Evolutionary conservation across 805 yeast genomes (phyloP), one percentile per base, ranked within the genome.

Genomic region (Saturnispora serradocipensis): DNA sequence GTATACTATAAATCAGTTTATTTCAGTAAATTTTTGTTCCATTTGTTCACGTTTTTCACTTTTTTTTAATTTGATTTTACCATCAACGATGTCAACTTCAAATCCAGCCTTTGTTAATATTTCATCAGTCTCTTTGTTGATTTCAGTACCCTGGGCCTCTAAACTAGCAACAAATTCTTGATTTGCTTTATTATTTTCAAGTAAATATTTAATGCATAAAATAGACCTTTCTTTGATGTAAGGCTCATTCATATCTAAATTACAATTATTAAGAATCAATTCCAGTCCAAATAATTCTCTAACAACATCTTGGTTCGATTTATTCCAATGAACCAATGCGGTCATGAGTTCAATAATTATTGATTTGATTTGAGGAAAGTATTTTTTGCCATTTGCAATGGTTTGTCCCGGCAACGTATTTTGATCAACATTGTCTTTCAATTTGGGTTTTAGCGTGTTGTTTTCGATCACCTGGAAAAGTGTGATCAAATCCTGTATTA

Each of bases 161-260:
- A 91, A 65, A 36, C 74, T 67, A 0, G 86, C 81, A 0, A 91
- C 89, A 63, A 89, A 80, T 1, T 75, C 72, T 66, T 91, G 97
- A 64, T 91, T 93, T 45, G 70, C 72, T 4, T 57, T 60, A 59
- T 93, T 93, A 9, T 76, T 72, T 24, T 78, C 76, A 15, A 91
- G 67, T 32, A 89, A 66, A 54, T 81, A 82, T 59, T 83, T 78
- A 28, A 93, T 63, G 61, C 97, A 88, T 6, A 91, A 68, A 34
- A 93, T 86, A 1, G 95, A 77, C 54, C 91, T 71, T 61, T 91
- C 99, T 57, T 88, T 84, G 52, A 86, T 83, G 59, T 76, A 91
- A 0, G 97, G 98, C 64, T 93, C 95, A 62, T 86, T 81, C 44
- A 82, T 83, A 64, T 91, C 98, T 48, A 93, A 81, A 39, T 85